Percentiles rank a stretch among this genome's conserved stretches.
These are phyloP conservation scores for Geum urbanum DNA, from an alignment of 306 rosid genomes.

Conservation along the genomic window DNA sequence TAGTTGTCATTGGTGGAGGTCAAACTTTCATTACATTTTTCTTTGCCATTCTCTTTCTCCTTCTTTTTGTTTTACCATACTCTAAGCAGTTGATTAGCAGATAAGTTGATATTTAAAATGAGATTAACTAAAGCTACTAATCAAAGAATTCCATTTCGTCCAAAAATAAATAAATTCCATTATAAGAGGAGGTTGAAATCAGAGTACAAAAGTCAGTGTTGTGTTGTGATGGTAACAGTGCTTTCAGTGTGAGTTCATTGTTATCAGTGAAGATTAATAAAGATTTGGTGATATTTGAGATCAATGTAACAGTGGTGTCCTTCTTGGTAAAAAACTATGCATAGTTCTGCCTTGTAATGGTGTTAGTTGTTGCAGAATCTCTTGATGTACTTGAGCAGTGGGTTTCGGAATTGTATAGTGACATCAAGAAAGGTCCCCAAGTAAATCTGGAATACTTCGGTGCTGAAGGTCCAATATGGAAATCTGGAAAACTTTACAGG, in stretches of 20 bases:
- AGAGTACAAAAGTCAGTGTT: background rate
- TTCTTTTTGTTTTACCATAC: background rate
- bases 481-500: slow-evolving; percentile 71
- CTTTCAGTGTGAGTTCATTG: no score
- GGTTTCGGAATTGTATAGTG: slow-evolving; percentile 70
- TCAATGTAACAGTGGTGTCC: no score
- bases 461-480: slow-evolving; percentile 76
- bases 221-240: slow-evolving; percentile 1
- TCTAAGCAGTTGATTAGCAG: background rate
- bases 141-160: background rate
- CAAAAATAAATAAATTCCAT: no score
- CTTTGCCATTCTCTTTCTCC: background rate
- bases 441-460: slow-evolving; percentile 43
- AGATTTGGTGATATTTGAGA: no score
- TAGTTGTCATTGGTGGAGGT: slow-evolving; percentile 98
- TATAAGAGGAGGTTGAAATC: background rate
- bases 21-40: slow-evolving; percentile 24
- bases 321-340: no score
- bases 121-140: background rate
- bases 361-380: slow-evolving; percentile 53
- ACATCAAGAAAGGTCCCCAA: slow-evolving; percentile 60
- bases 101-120: background rate
- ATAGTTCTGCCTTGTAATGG: background rate
- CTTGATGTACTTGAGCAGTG: slow-evolving; percentile 85
- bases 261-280: no score